phyloP scores from a whole-genome alignment of 805 yeast genomes.

The Ogataea degrootiae region DNA sequence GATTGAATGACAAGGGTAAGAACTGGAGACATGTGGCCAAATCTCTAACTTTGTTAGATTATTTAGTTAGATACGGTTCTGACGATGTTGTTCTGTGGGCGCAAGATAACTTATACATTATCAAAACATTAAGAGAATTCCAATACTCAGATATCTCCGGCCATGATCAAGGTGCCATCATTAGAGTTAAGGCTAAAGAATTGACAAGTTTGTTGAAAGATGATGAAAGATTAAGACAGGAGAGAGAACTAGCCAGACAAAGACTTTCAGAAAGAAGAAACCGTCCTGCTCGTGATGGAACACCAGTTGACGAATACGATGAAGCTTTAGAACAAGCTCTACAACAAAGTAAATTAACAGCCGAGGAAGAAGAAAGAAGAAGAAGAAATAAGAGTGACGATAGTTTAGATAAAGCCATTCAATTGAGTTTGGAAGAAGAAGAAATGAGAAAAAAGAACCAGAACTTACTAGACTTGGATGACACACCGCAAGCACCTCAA shows the following conservation, averaged over 20 bases:
- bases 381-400: constrained; percentile 51
- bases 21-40: constrained; percentile 97
- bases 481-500: constrained; percentile 31
- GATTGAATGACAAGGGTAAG: constrained; percentile 93
- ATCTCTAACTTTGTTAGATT: constrained; percentile 84
- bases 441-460: constrained; percentile 50
- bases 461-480: constrained; percentile 51
- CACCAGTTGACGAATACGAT: constrained; percentile 47
- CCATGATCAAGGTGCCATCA: constrained; percentile 81
- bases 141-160: constrained; percentile 74
- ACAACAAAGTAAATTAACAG: constrained; percentile 74
- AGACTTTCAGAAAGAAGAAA: constrained; percentile 28
- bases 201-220: constrained; percentile 75
- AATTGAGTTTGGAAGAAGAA: constrained; percentile 73
- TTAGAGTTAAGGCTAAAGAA: constrained; percentile 86
- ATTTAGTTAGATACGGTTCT: constrained; percentile 76
- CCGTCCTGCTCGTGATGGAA: constrained; percentile 27
- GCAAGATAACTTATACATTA: constrained; percentile 78
- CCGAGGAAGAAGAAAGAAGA: constrained; percentile 73
- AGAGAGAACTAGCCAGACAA: constrained; percentile 43
- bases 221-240: constrained; percentile 73
- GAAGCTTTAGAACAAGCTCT: constrained; percentile 76
- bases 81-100: constrained; percentile 92
- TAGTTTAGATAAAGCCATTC: constrained; percentile 64
- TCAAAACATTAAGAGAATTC: constrained; percentile 88